A percentile compares a stretch with the other conserved stretches of the same genome.
Evolutionary conservation across 371 early-diverging fungal species (phyloP).

Genomic region (Aphelidium insulamus): DNA sequence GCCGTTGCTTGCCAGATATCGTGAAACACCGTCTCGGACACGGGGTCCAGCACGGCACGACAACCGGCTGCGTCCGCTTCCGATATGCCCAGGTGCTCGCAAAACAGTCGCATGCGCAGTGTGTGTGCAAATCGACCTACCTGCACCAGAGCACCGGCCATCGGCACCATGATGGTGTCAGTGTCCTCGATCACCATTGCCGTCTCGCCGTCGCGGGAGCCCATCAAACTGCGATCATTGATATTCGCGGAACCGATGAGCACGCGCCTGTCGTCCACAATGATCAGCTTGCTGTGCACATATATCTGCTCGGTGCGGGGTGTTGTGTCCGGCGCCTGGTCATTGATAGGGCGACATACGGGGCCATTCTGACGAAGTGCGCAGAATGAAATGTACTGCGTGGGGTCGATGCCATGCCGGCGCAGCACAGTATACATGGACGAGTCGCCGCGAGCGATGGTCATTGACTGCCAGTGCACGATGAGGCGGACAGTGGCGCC

Average conservation of each 20-base stretch:
- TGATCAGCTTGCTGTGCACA: conserved; percentile 77
- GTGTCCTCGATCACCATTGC: conserved; percentile 64
- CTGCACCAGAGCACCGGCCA: conserved; percentile 46
- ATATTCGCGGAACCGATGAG: conserved; percentile 78
- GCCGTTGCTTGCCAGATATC: conserved; percentile 40
- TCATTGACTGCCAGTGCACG: conserved; percentile 60
- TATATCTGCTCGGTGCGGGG: conserved; percentile 60
- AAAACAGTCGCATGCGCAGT: conserved; percentile 51
- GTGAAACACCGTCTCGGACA: conserved; percentile 33
- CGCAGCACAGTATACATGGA: conserved; percentile 37
- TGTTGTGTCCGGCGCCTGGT: neutral
- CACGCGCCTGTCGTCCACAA: conserved; percentile 63
- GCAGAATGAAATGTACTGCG: conserved; percentile 52
- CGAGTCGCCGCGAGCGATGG: conserved; percentile 53
- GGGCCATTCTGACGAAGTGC: conserved; percentile 21
- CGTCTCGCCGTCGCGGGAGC: conserved; percentile 76
- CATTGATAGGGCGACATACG: neutral
- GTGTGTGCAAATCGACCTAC: conserved; percentile 50
- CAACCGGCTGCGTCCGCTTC: conserved; percentile 13
- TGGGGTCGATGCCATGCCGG: conserved; percentile 37
- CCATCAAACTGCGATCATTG: conserved; percentile 69
- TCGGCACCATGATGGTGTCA: conserved; percentile 30
- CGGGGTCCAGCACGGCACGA: conserved; percentile 40
- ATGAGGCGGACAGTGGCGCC: conserved; percentile 59
- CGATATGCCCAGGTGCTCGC: conserved; percentile 59